phyloP scores from a whole-genome alignment of 2,329 filamentous ascomycete genomes.

The Akanthomyces muscarius region DNA sequence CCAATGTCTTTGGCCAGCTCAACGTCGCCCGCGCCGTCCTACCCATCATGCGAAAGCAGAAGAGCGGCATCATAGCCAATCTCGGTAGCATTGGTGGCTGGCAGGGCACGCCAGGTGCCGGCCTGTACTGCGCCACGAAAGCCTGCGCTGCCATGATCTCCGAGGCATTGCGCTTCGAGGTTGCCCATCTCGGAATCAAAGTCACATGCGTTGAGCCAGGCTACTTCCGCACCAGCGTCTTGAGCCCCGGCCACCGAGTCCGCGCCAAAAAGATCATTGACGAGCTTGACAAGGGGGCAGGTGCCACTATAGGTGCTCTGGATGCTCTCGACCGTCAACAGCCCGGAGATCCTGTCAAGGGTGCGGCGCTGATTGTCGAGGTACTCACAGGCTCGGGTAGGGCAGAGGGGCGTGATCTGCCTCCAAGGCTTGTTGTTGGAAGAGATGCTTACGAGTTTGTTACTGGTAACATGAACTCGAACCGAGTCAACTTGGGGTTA shows the following conservation, averaged over 20 bases:
- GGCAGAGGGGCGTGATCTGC: conserved; percentile 46
- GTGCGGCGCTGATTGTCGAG: conserved; percentile 49
- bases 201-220: conserved; percentile 46
- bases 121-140: conserved; percentile 44
- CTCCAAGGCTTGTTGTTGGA: conserved; percentile 52
- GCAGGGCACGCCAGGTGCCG: conserved; percentile 33
- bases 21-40: conserved; percentile 46
- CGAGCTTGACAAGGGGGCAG: conserved; percentile 30
- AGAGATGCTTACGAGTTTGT: conserved; percentile 44
- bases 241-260: conserved; percentile 33
- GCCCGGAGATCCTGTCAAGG: conserved; percentile 53
- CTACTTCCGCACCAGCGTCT: conserved; percentile 49
- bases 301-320: conserved; percentile 28
- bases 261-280: conserved; percentile 29
- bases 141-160: conserved; percentile 42
- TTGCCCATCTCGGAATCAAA: conserved; percentile 42
- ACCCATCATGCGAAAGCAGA: conserved; percentile 41
- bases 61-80: conserved; percentile 34
- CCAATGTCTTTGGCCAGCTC: conserved; percentile 51
- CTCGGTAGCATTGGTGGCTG: conserved; percentile 47
- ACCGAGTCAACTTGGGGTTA: conserved; percentile 42
- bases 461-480: conserved; percentile 39
- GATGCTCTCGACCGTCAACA: conserved; percentile 43
- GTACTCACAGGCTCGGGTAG: conserved; percentile 48
- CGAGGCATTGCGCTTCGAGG: conserved; percentile 41